Base-by-base conservation (phyloP, 2,329 filamentous ascomycete species). In the Endoconidiophora laricicola region DNA sequence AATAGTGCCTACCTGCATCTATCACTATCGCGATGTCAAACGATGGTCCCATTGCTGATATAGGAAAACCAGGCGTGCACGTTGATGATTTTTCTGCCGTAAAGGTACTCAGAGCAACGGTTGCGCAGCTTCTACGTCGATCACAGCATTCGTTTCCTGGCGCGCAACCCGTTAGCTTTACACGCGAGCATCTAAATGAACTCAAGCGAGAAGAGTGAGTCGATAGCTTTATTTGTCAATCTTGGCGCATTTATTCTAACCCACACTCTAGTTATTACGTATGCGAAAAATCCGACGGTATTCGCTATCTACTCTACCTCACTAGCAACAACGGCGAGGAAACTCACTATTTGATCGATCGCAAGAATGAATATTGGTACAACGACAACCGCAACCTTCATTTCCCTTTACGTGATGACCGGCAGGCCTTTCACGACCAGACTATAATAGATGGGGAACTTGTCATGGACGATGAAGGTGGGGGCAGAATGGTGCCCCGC, bases 221-320 rank as follows among this genome's bases (percentile, higher is more conserved):
- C 20, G 6, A 26, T 24, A 46, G 29, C 4, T 10, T 6, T 6
- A 39, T 2, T 16, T 18, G 26, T 44, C 6, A 44, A 37, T 20
- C 46, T 29, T 14, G 12, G 9, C 12, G 18, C 14, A 16, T 14
- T n/a, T 9, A 26, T 20, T 57, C 44, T 59, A 50, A 24, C 23
- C 9, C 9, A 12, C 14, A 20, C 40, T 40, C 47, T 54, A 83
- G 79, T 65, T 98, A 96, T 69, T 98, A 88, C 62, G 83, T 98
- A 56, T 95, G 90, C 70, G 91, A 98, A 66, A 98, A 98, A 69
- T 94, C 90, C 1, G 91, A 98, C 62, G 91, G 91, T 49, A 86
- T 96, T 55, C 80, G 91, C 55, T 95, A 93, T 63, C 76, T 98
- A n/a, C 76, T 98, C 56, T 96, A 93, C 69, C 79, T 91, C 56